Evolutionary conservation across 176 grass and related monocot species (phyloP), one percentile per base, ranked within the genome.

Genomic region (Musa itinerans): DNA sequence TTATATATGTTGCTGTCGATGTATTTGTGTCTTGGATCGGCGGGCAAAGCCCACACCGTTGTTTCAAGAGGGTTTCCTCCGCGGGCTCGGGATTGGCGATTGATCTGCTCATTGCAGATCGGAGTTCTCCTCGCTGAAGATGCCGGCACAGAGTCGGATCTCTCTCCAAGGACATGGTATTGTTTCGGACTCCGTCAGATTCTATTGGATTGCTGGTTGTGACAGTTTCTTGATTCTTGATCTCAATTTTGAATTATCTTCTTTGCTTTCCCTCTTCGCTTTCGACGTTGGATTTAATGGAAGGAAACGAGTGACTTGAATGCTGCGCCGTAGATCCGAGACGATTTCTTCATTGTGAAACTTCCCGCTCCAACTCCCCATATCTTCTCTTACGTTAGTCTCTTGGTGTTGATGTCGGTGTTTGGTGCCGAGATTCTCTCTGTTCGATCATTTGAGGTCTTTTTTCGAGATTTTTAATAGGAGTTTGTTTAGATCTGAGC

Each of bases 141-240:
- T 90, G 88, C 71, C 77, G 70, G 54, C 93, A 90, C 80, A 90
- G 90, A 75, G 77, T 76, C 0, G 90, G 90, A 0, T 90, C 93
- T 61, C 90, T 97, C 73, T 97, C 90, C 58, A 93, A 89, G 83
- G 86, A 97, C 71, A 90, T 89, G 90, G 90, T 96, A 89, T 69
- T 61, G 23, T 10, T 63, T 15, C 34, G 27, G 25, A 1, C 54
- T 57, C 68, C 7, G 22, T 62, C 59, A 2, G 20, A 11, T 10
- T n/a, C 17, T 7, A 15, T 25, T 27, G 8, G 3, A 25, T 10
- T 13, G 79, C 0, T 52, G 23, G 8, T 25, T 16, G 9, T 51
- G 49, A 51, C 19, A 65, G 43, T 1, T n/a, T 69, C 2, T 27
- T 65, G 2, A 1, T 53, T 23, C 65, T 17, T 1, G 11, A 20